Conservation (phyloP, 2,329 filamentous ascomycete genomes). For the Talaromyces funiculosus region DNA sequence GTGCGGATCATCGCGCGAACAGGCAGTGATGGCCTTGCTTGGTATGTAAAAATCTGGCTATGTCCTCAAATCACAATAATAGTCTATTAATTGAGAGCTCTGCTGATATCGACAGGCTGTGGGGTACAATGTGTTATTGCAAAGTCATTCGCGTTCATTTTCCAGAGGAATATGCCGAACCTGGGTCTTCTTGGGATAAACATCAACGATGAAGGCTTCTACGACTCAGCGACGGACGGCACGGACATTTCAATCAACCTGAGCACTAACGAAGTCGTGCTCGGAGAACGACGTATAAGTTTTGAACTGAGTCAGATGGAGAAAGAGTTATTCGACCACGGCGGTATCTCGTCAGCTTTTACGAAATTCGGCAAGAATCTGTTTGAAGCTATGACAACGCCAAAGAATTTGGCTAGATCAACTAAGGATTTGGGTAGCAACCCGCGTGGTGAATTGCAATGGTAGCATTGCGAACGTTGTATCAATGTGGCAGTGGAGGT, state of each 20-base stretch:
- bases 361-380: constrained; percentile 33
- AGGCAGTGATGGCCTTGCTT: constrained; percentile 39
- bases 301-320: constrained; percentile 40
- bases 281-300: constrained; percentile 23
- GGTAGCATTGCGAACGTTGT: background rate
- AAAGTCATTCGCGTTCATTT: constrained; percentile 44
- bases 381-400: constrained; percentile 23
- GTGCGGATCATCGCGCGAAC: constrained; percentile 42
- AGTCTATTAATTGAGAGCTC: background rate
- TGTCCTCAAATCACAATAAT: background rate
- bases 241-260: constrained; percentile 35
- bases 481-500: background rate
- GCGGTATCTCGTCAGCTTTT: constrained; percentile 38
- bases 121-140: constrained; percentile 43
- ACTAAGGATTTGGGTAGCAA: background rate
- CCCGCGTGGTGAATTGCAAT: constrained; percentile 3
- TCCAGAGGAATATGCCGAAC: constrained; percentile 42
- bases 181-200: constrained; percentile 43
- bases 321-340: constrained; percentile 31
- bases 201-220: constrained; percentile 37
- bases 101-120: constrained; percentile 16
- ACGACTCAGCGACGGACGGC: constrained; percentile 31
- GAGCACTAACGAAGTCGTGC: constrained; percentile 12
- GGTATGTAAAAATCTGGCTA: constrained; percentile 17
- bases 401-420: constrained; percentile 8